phyloP scores from a whole-genome alignment of 371 early-diverging fungal genomes.

The Dinochytrium kinnereticum region DNA sequence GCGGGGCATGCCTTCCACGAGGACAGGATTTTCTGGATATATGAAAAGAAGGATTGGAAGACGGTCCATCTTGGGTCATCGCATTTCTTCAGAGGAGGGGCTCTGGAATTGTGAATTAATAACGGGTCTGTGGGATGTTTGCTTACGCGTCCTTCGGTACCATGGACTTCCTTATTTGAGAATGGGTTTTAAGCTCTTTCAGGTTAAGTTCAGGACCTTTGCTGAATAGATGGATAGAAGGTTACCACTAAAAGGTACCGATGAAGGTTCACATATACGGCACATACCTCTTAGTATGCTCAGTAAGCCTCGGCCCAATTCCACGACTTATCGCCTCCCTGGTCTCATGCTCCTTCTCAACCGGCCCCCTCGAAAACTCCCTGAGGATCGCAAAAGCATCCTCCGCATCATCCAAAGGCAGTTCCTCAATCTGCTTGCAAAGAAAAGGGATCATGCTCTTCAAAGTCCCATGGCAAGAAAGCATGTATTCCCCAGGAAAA shows the following conservation, averaged over 20 bases:
- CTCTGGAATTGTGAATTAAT: background rate
- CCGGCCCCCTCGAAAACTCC: slow-evolving; percentile 1
- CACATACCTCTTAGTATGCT: too few species aligned
- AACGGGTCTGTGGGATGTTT: too few species aligned
- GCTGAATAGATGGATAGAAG: too few species aligned
- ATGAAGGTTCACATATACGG: too few species aligned
- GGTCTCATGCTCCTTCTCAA: background rate
- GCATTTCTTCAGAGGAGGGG: background rate
- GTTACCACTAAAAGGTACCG: too few species aligned
- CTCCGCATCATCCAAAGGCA: background rate
- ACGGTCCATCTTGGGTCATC: slow-evolving; percentile 5
- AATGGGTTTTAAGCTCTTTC: too few species aligned
- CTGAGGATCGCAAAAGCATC: background rate
- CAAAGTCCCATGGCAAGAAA: background rate
- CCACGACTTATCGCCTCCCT: background rate
- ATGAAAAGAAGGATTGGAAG: background rate
- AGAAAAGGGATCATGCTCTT: background rate
- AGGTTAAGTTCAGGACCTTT: too few species aligned
- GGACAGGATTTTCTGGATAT: background rate
- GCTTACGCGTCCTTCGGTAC: too few species aligned
- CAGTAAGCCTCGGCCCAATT: too few species aligned
- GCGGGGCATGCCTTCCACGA: background rate
- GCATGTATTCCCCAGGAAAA: background rate
- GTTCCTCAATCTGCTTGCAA: background rate
- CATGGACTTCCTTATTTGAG: too few species aligned